Percentiles rank a stretch among this genome's conserved stretches.
Evolutionary conservation across 331 rosid species (phyloP).

Genomic region (Quercus phellos): DNA sequence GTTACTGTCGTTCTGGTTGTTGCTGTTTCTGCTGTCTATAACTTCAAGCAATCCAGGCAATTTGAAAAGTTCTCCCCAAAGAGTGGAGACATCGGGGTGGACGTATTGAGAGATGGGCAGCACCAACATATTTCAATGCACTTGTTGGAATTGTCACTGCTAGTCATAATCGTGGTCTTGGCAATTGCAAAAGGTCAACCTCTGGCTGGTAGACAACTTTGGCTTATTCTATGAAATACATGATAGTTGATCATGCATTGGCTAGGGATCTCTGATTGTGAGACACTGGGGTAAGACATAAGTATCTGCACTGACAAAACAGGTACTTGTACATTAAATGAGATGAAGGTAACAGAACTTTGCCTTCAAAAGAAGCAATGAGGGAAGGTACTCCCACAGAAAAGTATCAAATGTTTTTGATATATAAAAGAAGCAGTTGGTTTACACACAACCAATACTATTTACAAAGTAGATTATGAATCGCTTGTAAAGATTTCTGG

Average conservation of each 20-base stretch:
- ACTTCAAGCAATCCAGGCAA: slow-evolving; percentile 31
- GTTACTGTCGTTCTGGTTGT: slow-evolving; percentile 25
- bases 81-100: slow-evolving; percentile 18
- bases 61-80: slow-evolving; percentile 28
- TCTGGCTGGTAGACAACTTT: no score
- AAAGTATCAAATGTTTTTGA: background rate
- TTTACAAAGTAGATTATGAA: slow-evolving; percentile 3
- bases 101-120: slow-evolving; percentile 25
- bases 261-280: slow-evolving; percentile 37
- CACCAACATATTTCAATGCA: slow-evolving; percentile 16
- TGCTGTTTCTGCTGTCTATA: slow-evolving; percentile 16
- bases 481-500: slow-evolving; percentile 25
- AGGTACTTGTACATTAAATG: slow-evolving; percentile 33
- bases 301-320: slow-evolving; percentile 42
- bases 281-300: slow-evolving; percentile 37
- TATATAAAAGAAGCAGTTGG: slow-evolving; percentile 23
- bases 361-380: slow-evolving; percentile 10
- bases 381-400: no score
- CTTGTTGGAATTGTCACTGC: slow-evolving; percentile 23
- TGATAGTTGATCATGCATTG: slow-evolving; percentile 9
- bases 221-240: no score
- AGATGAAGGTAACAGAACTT: slow-evolving; percentile 32
- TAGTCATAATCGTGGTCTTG: slow-evolving; percentile 36
- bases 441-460: slow-evolving; percentile 28
- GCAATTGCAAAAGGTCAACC: background rate